Conservation (phyloP, 2,329 filamentous ascomycete species). For the Colletotrichum liaoningense region DNA sequence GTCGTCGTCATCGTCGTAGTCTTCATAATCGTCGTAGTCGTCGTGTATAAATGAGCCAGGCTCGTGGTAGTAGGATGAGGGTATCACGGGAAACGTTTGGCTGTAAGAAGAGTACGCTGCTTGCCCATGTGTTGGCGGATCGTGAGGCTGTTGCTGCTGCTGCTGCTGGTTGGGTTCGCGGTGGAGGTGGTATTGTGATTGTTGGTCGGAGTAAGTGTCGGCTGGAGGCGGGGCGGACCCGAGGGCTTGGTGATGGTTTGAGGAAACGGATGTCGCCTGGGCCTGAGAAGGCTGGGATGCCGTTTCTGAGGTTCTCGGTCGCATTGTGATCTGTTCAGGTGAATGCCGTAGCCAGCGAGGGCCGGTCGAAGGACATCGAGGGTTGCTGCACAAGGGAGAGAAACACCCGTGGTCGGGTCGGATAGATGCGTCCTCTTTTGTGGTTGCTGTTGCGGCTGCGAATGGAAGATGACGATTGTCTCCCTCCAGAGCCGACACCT, state of each 20-base stretch:
- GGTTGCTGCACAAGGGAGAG: neutral
- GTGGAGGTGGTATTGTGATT: slow-evolving; percentile 13
- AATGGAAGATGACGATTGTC: neutral
- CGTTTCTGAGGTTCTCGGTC: slow-evolving; percentile 28
- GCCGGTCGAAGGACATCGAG: slow-evolving; percentile 27
- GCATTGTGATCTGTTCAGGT: slow-evolving; percentile 28
- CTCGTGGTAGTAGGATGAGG: slow-evolving; percentile 29
- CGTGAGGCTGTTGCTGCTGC: slow-evolving; percentile 13
- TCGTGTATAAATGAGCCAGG: slow-evolving; percentile 11
- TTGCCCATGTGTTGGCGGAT: slow-evolving; percentile 5
- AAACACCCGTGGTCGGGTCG: slow-evolving; percentile 9
- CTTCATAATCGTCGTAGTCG: slow-evolving; percentile 21
- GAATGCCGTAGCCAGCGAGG: slow-evolving; percentile 24
- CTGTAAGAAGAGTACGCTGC: slow-evolving; percentile 16
- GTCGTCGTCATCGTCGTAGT: slow-evolving; percentile 28
- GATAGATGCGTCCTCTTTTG: slow-evolving; percentile 11
- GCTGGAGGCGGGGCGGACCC: slow-evolving; percentile 20
- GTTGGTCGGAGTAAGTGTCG: slow-evolving; percentile 13
- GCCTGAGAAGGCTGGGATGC: slow-evolving; percentile 30
- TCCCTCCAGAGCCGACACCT: neutral
- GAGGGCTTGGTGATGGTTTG: slow-evolving; percentile 27
- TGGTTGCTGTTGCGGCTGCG: slow-evolving; percentile 16
- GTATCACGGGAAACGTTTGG: slow-evolving; percentile 29
- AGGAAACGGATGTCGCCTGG: slow-evolving; percentile 21
- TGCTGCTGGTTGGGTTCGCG: slow-evolving; percentile 23